phyloP scores from a whole-genome alignment of 2,329 filamentous ascomycete genomes.

The Ceratocystiopsis minuta region DNA sequence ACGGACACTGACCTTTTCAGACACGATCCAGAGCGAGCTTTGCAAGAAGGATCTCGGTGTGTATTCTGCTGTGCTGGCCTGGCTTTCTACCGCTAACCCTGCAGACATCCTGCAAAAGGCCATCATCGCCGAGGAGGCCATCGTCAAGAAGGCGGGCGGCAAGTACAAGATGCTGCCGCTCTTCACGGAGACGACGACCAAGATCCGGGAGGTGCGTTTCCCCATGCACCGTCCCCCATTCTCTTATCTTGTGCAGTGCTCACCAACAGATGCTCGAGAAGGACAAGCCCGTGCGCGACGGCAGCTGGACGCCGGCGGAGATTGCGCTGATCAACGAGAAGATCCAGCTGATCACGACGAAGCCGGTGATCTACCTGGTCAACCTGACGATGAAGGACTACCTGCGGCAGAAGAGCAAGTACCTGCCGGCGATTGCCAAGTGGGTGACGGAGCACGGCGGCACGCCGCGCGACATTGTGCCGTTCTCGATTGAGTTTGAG shows the following conservation, averaged over 20 bases:
- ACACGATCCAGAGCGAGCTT: slow-evolving; percentile 21
- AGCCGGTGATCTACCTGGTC: slow-evolving; percentile 26
- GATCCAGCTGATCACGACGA: slow-evolving; percentile 26
- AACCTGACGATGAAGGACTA: slow-evolving; percentile 30
- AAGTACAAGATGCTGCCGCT: slow-evolving; percentile 28
- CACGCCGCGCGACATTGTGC: slow-evolving; percentile 21
- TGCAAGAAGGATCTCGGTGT: slow-evolving; percentile 23
- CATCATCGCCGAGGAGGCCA: slow-evolving; percentile 21
- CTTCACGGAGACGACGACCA: slow-evolving; percentile 24
- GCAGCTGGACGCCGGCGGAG: slow-evolving; percentile 23
- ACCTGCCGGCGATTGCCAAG: slow-evolving; percentile 24
- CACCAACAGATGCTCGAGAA: slow-evolving; percentile 19
- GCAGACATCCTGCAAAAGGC: slow-evolving; percentile 22
- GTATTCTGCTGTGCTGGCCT: no score
- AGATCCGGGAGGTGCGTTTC: slow-evolving; percentile 18
- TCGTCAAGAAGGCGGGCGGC: slow-evolving; percentile 24
- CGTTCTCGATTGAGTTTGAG: slow-evolving; percentile 27
- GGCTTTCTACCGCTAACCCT: neutral
- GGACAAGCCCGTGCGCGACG: slow-evolving; percentile 23
- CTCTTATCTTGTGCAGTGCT: neutral
- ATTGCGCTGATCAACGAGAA: slow-evolving; percentile 28
- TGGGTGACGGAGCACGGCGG: slow-evolving; percentile 27
- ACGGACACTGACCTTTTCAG: slow-evolving; percentile 10
- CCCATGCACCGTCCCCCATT: slow-evolving; percentile 1
- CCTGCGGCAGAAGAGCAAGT: slow-evolving; percentile 27